A percentile compares a stretch with the other conserved stretches of the same genome.
Conservation (phyloP, 2,329 filamentous ascomycete genomes). For the Sporothrix brasiliensis region DNA sequence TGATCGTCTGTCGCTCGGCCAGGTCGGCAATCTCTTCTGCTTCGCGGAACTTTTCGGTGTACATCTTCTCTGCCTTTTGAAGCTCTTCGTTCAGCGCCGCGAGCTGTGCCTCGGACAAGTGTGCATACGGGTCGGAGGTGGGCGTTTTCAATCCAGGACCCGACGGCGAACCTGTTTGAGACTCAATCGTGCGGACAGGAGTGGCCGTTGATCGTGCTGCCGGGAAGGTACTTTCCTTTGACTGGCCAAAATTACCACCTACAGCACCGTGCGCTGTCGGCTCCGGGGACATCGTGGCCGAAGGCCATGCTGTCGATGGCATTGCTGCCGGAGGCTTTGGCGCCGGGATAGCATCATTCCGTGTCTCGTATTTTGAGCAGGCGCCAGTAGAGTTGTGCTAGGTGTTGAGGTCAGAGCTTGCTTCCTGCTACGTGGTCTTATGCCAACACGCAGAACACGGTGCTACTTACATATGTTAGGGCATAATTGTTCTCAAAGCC, state of each 20-base stretch:
- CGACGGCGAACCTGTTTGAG: not conserved
- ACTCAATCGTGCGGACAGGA: not conserved
- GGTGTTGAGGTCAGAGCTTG: not conserved
- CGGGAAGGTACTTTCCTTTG: not conserved
- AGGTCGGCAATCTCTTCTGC: constrained; percentile 47
- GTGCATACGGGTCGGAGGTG: constrained; percentile 49
- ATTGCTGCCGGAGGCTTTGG: not conserved
- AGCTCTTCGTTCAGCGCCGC: constrained; percentile 46
- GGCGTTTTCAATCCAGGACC: not conserved
- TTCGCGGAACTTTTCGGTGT: constrained; percentile 48
- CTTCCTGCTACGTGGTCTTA: not conserved
- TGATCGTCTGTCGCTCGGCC: constrained; percentile 39
- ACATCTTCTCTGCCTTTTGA: constrained; percentile 45
- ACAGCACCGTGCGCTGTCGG: not conserved
- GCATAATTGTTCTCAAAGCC: constrained; percentile 50
- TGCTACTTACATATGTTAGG: constrained; percentile 46
- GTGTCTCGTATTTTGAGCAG: not conserved
- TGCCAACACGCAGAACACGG: too few species aligned
- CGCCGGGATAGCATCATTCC: not conserved
- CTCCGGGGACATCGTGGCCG: not conserved
- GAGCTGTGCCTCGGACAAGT: constrained; percentile 45
- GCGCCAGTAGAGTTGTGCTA: constrained; percentile 8
- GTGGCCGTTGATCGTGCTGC: not conserved
- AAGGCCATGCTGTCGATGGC: not conserved
- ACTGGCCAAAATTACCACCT: too few species aligned